These are phyloP conservation scores for Neurospora hispaniola DNA, from an alignment of 495 filamentous ascomycete genomes.

Conservation along the genomic window DNA sequence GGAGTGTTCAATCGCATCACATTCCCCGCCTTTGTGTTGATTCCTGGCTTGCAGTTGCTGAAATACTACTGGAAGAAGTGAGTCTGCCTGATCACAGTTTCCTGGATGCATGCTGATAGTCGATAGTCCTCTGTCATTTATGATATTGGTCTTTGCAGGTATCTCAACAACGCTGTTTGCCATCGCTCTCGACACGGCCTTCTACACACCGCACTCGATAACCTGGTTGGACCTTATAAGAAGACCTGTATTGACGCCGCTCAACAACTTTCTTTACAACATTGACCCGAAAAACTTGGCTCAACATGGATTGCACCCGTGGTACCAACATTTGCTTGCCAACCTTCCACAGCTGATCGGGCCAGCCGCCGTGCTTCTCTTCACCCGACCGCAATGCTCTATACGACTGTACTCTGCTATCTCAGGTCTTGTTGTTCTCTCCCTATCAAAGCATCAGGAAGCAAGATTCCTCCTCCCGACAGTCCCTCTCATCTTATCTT, in stretches of 20 bases:
- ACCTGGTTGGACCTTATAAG: conserved; percentile 43
- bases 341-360: conserved; percentile 87
- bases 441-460: conserved; percentile 86
- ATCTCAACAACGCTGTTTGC: conserved; percentile 56
- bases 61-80: conserved; percentile 79
- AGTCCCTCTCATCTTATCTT: conserved; percentile 80
- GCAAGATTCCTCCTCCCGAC: conserved; percentile 84
- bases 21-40: conserved; percentile 80
- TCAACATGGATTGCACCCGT: conserved; percentile 82
- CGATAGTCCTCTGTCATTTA: conserved; percentile 55
- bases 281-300: conserved; percentile 64
- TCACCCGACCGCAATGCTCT: conserved; percentile 43
- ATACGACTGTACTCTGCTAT: conserved; percentile 66
- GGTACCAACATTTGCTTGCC: conserved; percentile 75
- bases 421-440: conserved; percentile 69
- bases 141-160: conserved; percentile 48
- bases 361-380: conserved; percentile 66
- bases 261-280: conserved; percentile 92
- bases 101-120: conserved; percentile 14
- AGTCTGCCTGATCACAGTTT: conserved; percentile 14
- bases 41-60: conserved; percentile 70
- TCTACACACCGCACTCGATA: conserved; percentile 55
- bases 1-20: conserved; percentile 94
- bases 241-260: conserved; percentile 69
- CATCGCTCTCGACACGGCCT: conserved; percentile 70